Evolutionary conservation across 129 eudicot genomes (phyloP).

Genomic region (Helichrysum umbraculigerum): DNA sequence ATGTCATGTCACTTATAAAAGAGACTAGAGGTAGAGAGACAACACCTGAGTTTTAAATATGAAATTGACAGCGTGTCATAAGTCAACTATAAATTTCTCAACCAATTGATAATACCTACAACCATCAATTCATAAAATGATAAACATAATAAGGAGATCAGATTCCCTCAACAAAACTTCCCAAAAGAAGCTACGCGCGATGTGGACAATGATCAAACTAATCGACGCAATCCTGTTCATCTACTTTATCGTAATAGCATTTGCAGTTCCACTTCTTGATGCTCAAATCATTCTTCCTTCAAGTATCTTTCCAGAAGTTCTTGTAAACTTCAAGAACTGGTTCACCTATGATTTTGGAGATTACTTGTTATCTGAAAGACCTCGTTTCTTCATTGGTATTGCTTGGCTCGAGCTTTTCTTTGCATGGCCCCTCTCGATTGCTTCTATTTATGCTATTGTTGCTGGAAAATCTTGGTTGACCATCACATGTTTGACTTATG

Average conservation of each 20-base stretch:
- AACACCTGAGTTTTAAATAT: neutral
- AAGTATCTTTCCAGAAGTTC: conserved; percentile 41
- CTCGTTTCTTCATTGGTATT: conserved; percentile 72
- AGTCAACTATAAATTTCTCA: neutral
- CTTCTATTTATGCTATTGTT: conserved; percentile 48
- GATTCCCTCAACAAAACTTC: neutral
- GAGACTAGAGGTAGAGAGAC: no score
- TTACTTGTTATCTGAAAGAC: conserved; percentile 59
- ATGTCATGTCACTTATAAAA: no score
- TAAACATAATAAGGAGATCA: neutral
- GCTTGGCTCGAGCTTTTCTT: conserved; percentile 69
- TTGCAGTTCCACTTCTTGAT: conserved; percentile 65
- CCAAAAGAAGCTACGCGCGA: neutral
- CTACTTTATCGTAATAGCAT: conserved; percentile 53
- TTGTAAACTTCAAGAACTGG: conserved; percentile 50
- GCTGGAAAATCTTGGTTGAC: conserved; percentile 58
- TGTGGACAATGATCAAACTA: conserved; percentile 43
- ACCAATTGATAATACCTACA: no score
- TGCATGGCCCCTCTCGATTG: conserved; percentile 68
- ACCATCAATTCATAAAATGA: no score
- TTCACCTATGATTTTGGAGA: conserved; percentile 47
- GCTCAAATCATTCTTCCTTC: conserved; percentile 52
- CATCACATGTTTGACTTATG: conserved; percentile 60
- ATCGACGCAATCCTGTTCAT: conserved; percentile 51
- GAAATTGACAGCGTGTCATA: neutral